Base-by-base conservation (phyloP, 2,329 filamentous ascomycete genomes). In the Fusarium globosum region DNA sequence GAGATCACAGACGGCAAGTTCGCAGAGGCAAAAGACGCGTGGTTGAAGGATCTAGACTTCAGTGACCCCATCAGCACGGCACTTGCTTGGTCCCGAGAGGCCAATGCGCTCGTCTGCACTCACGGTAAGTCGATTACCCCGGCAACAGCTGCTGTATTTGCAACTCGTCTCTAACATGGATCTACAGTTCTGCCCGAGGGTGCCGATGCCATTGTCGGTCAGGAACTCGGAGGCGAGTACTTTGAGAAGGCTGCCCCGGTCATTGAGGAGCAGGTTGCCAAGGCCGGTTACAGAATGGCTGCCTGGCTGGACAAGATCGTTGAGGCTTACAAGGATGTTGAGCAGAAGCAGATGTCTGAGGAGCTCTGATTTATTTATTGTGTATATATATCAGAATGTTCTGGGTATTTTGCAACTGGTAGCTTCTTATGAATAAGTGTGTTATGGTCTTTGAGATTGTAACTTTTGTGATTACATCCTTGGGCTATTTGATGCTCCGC, bases 261-360 rank as follows among this genome's bases (percentile, higher is more conserved):
- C 65, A 85, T 94, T 51, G 90, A 94, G 80, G 79, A 88, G 67
- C 89, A 92, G 79, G 85, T 94, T 69, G 92, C 92, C 13, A 89
- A 88, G 72, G 92, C 90, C 8, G 92, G 92, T 16, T 92, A 90
- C 79, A 87, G 92, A 55, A 85, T 94, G 79, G 92, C 89, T 4
- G 87, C 87, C 26, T 93, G 90, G 90, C 82, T 93, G 69, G 91
- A 93, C 77, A 82, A 86, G 75, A 90, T 93, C 76, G 89, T 85
- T 14, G 81, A 85, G n/a, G 78, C 76, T 33, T 82, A 79, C 71
- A 66, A 75, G 36, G 67, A 71, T 26, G 77, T 64, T 36, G 73
- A 64, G 67, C 71, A 56, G 68, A 79, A 70, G 38, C 71, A 77
- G 45, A 52, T 68, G 30, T 71, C 73, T 18, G 75, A 78, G 42